phyloP scores from a whole-genome alignment of 108 stramenopile species.

The Parmales sp. region DNA sequence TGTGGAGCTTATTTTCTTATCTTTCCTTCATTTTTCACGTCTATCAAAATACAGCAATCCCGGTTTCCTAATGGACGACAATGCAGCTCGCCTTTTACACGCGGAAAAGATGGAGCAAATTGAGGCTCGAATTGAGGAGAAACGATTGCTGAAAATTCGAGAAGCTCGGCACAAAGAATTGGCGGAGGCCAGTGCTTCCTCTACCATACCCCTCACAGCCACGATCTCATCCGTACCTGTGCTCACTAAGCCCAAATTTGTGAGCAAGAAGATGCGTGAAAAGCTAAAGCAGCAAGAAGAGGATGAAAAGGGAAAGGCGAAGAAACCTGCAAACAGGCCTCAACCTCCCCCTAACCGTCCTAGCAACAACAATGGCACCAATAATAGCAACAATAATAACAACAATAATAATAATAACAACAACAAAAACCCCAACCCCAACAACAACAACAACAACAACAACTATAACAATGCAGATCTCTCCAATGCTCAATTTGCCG shows the following conservation, averaged over 20 bases:
- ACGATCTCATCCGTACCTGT: not conserved
- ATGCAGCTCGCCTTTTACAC: not conserved
- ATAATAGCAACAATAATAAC: conserved; percentile 12
- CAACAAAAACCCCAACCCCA: not conserved
- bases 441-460: not conserved
- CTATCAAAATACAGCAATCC: too few relatives aligned
- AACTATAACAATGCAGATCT: conserved; percentile 4
- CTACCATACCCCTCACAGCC: too few relatives aligned
- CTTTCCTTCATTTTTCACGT: too few relatives aligned
- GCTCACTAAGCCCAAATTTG: conserved; percentile 28
- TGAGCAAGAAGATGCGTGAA: conserved; percentile 52
- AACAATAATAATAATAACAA: not conserved
- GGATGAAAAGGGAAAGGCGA: conserved; percentile 11
- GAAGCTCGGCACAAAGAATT: not conserved
- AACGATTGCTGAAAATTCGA: not conserved
- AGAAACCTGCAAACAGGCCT: not conserved
- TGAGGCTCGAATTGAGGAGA: not conserved
- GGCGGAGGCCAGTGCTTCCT: not conserved
- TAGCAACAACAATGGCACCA: not conserved
- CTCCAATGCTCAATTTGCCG: too few relatives aligned
- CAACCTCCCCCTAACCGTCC: not conserved
- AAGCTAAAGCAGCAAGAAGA: conserved; percentile 15
- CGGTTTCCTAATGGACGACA: too few relatives aligned
- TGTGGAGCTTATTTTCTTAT: too few relatives aligned
- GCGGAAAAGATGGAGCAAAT: conserved; percentile 14